These are phyloP conservation scores for Dryas alaskensis DNA, from an alignment of 306 rosid genomes.

Conservation along the genomic window DNA sequence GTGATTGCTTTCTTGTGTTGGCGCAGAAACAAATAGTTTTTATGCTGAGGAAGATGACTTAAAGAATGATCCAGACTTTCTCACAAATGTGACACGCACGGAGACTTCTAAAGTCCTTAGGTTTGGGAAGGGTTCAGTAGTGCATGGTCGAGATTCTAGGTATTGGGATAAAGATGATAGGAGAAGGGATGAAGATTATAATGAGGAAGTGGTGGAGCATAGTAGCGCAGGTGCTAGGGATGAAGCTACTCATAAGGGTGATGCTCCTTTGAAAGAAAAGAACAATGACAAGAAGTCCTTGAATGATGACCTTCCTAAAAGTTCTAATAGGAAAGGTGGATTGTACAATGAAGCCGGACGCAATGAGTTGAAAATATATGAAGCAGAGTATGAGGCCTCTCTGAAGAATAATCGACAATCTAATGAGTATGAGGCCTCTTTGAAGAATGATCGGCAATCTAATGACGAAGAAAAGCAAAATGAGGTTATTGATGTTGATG, in stretches of 20 bases:
- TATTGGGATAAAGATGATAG: conserved; percentile 98
- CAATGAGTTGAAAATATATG: conserved; percentile 78
- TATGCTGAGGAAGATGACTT: conserved; percentile 51
- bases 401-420: conserved; percentile 41
- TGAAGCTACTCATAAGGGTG: conserved; percentile 27
- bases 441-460: conserved; percentile 39
- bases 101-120: conserved; percentile 56
- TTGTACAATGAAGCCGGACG: conserved; percentile 98
- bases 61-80: conserved; percentile 72
- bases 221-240: conserved; percentile 28
- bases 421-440: conserved; percentile 79
- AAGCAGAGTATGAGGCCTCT: conserved; percentile 90
- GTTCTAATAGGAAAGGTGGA: conserved; percentile 56
- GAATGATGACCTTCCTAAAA: conserved; percentile 32
- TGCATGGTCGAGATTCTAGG: conserved; percentile 85
- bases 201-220: conserved; percentile 57
- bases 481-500: conserved; percentile 48
- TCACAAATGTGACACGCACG: conserved; percentile 75
- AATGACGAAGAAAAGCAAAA: conserved; percentile 43
- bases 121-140: conserved; percentile 72
- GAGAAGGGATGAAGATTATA: conserved; percentile 88
- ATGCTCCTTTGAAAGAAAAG: conserved; percentile 33
- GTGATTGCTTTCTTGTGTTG: conserved; percentile 25
- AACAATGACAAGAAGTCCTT: conserved; percentile 33
- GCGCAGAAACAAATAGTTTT: conserved; percentile 48